phyloP scores from a whole-genome alignment of 495 filamentous ascomycete species.

The Bacidia rubella region DNA sequence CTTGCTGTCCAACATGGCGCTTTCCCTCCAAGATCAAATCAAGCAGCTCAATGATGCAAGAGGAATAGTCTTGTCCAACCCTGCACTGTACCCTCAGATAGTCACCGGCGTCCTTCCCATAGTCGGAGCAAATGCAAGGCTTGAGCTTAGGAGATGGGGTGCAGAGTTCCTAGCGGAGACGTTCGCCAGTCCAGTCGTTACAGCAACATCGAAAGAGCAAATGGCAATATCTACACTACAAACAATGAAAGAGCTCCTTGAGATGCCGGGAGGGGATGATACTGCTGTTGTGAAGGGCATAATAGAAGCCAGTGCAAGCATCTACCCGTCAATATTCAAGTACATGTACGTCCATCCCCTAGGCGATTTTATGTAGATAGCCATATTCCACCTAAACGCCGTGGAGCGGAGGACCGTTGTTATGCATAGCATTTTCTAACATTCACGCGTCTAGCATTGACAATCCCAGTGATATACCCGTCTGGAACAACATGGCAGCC shows the following conservation, averaged over 20 bases:
- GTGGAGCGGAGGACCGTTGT: neutral
- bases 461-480: constrained; percentile 60
- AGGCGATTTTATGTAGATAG: neutral
- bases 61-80: constrained; percentile 70
- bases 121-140: constrained; percentile 53
- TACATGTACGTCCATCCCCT: constrained; percentile 65
- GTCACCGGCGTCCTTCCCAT: constrained; percentile 82
- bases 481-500: constrained; percentile 75
- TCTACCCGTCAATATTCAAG: constrained; percentile 82
- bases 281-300: constrained; percentile 61
- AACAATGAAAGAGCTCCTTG: constrained; percentile 57
- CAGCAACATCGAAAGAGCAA: constrained; percentile 59
- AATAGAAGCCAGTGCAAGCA: constrained; percentile 73
- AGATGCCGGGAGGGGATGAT: constrained; percentile 55
- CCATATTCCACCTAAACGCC: neutral
- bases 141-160: constrained; percentile 89
- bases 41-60: constrained; percentile 76
- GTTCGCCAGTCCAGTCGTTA: constrained; percentile 72
- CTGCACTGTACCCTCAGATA: constrained; percentile 76
- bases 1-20: constrained; percentile 16
- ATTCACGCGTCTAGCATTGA: constrained; percentile 47
- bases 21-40: constrained; percentile 58
- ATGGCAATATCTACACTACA: constrained; percentile 59
- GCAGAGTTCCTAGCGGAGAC: constrained; percentile 93
- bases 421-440: neutral